Evolutionary conservation across 108 stramenopile genomes (phyloP).

Genomic region (Licmophora abbreviata): DNA sequence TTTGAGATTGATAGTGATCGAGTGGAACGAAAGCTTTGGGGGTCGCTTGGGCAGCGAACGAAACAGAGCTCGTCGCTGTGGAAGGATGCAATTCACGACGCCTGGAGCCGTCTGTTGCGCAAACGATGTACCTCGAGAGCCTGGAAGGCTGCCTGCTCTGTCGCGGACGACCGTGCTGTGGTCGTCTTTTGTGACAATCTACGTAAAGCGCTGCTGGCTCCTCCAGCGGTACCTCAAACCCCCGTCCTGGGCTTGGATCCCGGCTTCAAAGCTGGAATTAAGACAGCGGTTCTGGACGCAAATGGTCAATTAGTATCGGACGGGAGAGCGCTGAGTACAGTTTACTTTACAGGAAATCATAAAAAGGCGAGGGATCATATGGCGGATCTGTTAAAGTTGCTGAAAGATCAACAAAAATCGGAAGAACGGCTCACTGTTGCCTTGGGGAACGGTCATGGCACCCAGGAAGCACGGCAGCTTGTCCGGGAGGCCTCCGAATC

Average conservation of each 20-base stretch:
- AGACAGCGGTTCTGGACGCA: constrained; percentile 32
- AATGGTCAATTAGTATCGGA: constrained; percentile 22
- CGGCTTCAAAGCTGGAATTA: constrained; percentile 54
- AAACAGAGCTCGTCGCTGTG: constrained; percentile 12
- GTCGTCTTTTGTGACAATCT: constrained; percentile 41
- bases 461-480: constrained; percentile 32
- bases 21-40: constrained; percentile 16
- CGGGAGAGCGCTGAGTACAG: constrained; percentile 32
- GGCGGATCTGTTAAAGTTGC: constrained; percentile 10
- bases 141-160: constrained; percentile 32
- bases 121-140: constrained; percentile 23
- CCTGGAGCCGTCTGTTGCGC: constrained; percentile 38
- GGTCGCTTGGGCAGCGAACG: not conserved
- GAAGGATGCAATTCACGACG: constrained; percentile 39
- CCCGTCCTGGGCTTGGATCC: constrained; percentile 54
- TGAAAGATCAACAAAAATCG: constrained; percentile 10
- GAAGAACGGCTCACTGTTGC: constrained; percentile 16
- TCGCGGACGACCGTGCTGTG: constrained; percentile 31
- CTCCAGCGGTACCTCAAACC: constrained; percentile 15
- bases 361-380: constrained; percentile 8
- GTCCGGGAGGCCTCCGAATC: constrained; percentile 27
- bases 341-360: constrained; percentile 25
- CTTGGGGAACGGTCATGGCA: constrained; percentile 64
- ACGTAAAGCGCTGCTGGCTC: constrained; percentile 31
- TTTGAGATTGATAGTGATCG: constrained; percentile 40